Evolutionary conservation across 78 protist genomes (phyloP), one percentile per base, ranked within the genome.

Genomic region (Tieghemostelium lacteum): DNA sequence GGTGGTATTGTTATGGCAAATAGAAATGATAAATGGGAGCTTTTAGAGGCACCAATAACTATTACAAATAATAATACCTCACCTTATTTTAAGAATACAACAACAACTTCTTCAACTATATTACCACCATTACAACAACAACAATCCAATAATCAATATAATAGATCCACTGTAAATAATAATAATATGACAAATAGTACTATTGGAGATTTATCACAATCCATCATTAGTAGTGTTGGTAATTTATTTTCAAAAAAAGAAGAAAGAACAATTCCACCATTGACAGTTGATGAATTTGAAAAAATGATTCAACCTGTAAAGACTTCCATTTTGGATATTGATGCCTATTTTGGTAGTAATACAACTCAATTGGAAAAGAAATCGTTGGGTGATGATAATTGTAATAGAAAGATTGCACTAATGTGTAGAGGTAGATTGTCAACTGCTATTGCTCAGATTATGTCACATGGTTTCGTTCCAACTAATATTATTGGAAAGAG

Each of bases 1-100:
- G 91, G 91, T 20, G 78, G 67, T 7, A 70, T 83, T 17, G 40
- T 54, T 33, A 17, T 83, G 1, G 78, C 50, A 24, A 50, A 31
- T 33, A 52, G 91, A 36, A 69, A 69, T 42, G 91, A 83, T 3
- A 83, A 83, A 40, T 83, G 91, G 91, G 91, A 83, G 29, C 40
- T 83, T 50, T 24, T 83, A 5, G 70, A 67, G 22, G 91, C 91
- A 49, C 91, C 91, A 37, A 83, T 83, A 6, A 45, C 72, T 19
- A 39, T 55, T 2, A 74, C 85, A 1, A 33, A 40, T 29, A 8
- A 49, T 0, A 66, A 70, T 10, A 24, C 37, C 3, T 55, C 91
- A 6, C 91, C 91, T 42, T 83, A 64, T 57, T 26, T 69, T 50
- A 61, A 69, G 40, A 10, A 45, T 45, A 45, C 17, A 26, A 3